Base-by-base conservation (phyloP, 768 basidiomycete species). In the Agaricus sinodeliciosus region DNA sequence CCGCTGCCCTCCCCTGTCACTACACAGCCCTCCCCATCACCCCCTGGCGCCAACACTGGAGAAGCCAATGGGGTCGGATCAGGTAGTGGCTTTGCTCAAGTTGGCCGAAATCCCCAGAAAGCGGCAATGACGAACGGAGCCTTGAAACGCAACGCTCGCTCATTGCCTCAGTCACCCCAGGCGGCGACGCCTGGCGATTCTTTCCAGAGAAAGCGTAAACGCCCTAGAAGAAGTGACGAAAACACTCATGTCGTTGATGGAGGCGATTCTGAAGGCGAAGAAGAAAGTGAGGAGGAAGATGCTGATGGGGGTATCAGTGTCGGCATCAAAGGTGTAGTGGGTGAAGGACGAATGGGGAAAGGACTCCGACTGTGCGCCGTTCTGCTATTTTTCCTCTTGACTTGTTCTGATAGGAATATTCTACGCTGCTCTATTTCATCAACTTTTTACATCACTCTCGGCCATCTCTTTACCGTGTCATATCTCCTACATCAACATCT, bases 251-350 rank as follows among this genome's bases (percentile, higher is more conserved):
- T 58, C 52, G 50, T 49, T 59, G 57, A 57, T 3, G 66, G 63
- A 12, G 65, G 61, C 13, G 63, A 56, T 11, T 71, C 68, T 47
- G 74, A 71, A 39, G 67, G 65, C 47, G 74, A 71, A 41, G 66
- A 66, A 6, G 73, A 73, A 6, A 71, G 69, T 40, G 72, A 76
- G 0, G 72, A 72, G 40, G 73, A 74, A 1, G 71, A 70, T 15
- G 62, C 63, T 34, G 59, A 61, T 16, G 64, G 59, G 3, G 73
- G 73, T 0, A 74, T 77, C 55, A 73, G 69, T 55, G 73, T 79
- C 13, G 77, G 76, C 11, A 66, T 75, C 61, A 39, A 39, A 39
- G 37, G 37, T n/a, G 37, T 39, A n/a, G 37, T n/a, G 57, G 57
- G 62, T 63, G 41, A 47, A 34, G 26, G 67, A 65, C 54, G 57